Conservation (phyloP, 2,329 filamentous ascomycete genomes). For the Neonectria punicea region DNA sequence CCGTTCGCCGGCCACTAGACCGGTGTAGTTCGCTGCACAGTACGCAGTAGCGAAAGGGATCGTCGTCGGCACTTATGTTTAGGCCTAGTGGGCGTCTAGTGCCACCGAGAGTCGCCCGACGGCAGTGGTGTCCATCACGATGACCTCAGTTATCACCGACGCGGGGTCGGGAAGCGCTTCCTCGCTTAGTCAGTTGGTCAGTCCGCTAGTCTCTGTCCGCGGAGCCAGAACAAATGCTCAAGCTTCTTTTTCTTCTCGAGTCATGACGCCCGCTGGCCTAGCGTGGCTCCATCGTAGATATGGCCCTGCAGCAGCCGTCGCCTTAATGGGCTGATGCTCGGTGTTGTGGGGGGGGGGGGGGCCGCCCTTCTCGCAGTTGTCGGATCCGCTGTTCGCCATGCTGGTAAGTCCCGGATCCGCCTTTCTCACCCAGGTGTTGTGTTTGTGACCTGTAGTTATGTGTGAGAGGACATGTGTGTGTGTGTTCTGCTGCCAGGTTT, state of each 20-base stretch:
- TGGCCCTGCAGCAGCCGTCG: not conserved
- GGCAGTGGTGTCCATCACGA: not conserved
- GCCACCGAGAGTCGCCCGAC: slow-evolving; percentile 9
- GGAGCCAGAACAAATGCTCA: not conserved
- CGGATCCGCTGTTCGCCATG: not conserved
- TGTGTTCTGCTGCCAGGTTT: not conserved
- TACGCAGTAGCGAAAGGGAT: not conserved
- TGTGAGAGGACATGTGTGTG: not conserved
- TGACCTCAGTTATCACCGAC: not conserved
- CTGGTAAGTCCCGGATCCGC: slow-evolving; percentile 2
- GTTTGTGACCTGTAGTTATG: not conserved
- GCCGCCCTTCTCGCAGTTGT: not conserved
- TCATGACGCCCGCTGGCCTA: not conserved
- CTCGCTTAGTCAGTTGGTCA: not conserved
- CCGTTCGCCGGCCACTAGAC: not conserved
- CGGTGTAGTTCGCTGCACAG: not conserved
- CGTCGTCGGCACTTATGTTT: slow-evolving; percentile 8
- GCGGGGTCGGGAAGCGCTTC: not conserved
- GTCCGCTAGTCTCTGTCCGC: too few species aligned
- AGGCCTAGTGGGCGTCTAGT: not conserved
- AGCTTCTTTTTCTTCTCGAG: not conserved
- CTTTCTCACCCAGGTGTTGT: not conserved
- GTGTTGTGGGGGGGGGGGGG: not conserved
- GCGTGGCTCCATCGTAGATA: not conserved
- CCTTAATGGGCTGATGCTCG: slow-evolving; percentile 1